Percentiles rank a stretch among this genome's conserved stretches.
phyloP scores from a whole-genome alignment of 805 yeast genomes.

The Pichia manshurica region DNA sequence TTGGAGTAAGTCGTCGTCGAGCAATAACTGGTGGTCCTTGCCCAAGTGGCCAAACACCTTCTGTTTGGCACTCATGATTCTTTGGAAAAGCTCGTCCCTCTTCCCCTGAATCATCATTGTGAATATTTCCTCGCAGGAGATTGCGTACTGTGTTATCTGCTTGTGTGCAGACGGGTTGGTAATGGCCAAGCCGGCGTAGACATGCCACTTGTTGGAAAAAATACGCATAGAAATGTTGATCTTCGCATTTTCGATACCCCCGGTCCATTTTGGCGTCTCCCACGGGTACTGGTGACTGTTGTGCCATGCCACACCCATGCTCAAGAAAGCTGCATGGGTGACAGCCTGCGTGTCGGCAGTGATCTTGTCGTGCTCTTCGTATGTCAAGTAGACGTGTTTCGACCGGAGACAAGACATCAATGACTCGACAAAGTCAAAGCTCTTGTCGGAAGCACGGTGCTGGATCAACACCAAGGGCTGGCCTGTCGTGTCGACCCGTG shows the following conservation, averaged over 20 bases:
- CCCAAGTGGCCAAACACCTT: slow-evolving; percentile 69
- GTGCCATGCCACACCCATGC: slow-evolving; percentile 97
- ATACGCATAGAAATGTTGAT: slow-evolving; percentile 89
- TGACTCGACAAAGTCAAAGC: slow-evolving; percentile 54
- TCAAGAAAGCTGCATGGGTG: slow-evolving; percentile 93
- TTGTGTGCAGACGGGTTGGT: slow-evolving; percentile 92
- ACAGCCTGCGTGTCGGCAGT: slow-evolving; percentile 99
- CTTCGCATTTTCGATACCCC: slow-evolving; percentile 94
- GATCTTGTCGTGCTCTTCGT: slow-evolving; percentile 86
- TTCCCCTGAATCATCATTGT: slow-evolving; percentile 74
- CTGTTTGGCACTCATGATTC: slow-evolving; percentile 63
- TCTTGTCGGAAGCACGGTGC: slow-evolving; percentile 57
- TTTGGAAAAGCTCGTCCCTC: slow-evolving; percentile 46
- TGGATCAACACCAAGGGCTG: slow-evolving; percentile 87
- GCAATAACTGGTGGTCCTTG: slow-evolving; percentile 49
- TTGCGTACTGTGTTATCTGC: slow-evolving; percentile 85
- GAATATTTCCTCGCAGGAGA: slow-evolving; percentile 75
- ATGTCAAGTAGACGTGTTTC: slow-evolving; percentile 67
- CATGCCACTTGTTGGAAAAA: slow-evolving; percentile 94
- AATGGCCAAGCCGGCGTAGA: slow-evolving; percentile 94
- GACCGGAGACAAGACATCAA: slow-evolving; percentile 72
- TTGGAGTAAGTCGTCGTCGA: slow-evolving; percentile 75
- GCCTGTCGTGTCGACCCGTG: slow-evolving; percentile 79
- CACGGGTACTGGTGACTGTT: slow-evolving; percentile 82
- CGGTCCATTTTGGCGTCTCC: slow-evolving; percentile 79